Evolutionary conservation across 2,329 filamentous ascomycete species (phyloP).

Genomic region (Dryadomyces quercus-mongolicae): DNA sequence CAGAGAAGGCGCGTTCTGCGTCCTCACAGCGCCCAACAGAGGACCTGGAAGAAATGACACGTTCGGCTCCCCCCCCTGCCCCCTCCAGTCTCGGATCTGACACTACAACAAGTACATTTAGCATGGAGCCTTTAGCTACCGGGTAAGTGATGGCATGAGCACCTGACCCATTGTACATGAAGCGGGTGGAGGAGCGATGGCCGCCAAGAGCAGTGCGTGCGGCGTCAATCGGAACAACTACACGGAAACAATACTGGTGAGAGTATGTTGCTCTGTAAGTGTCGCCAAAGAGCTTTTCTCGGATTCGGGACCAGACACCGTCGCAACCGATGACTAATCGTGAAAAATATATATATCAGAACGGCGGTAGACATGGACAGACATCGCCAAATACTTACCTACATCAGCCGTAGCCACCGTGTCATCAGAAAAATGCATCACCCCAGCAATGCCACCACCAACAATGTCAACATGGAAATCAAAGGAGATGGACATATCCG

Average conservation of each 20-base stretch:
- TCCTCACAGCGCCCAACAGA: slow-evolving; percentile 25
- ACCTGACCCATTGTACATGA: slow-evolving; percentile 44
- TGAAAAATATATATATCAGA: neutral
- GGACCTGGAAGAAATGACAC: slow-evolving; percentile 13
- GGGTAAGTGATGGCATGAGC: slow-evolving; percentile 52
- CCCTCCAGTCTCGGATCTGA: slow-evolving; percentile 9
- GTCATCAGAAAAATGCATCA: slow-evolving; percentile 22
- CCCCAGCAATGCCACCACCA: too few relatives aligned
- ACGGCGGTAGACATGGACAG: neutral
- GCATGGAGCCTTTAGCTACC: slow-evolving; percentile 37
- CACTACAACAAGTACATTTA: slow-evolving; percentile 43
- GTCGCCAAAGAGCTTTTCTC: slow-evolving; percentile 38
- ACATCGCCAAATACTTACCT: slow-evolving; percentile 12
- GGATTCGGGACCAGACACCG: slow-evolving; percentile 46
- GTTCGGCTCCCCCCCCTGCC: neutral
- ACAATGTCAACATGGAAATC: slow-evolving; percentile 19
- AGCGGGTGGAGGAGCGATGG: slow-evolving; percentile 32
- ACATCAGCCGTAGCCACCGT: slow-evolving; percentile 18
- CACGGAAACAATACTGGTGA: slow-evolving; percentile 49
- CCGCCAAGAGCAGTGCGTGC: slow-evolving; percentile 37
- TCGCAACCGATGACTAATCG: slow-evolving; percentile 46
- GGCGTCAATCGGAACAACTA: slow-evolving; percentile 46
- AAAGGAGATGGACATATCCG: neutral
- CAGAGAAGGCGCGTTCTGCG: slow-evolving; percentile 26
- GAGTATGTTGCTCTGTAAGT: slow-evolving; percentile 34